Evolutionary conservation across 768 basidiomycete genomes (phyloP).

Genomic region (Krasilnikovozyma curviuscula): DNA sequence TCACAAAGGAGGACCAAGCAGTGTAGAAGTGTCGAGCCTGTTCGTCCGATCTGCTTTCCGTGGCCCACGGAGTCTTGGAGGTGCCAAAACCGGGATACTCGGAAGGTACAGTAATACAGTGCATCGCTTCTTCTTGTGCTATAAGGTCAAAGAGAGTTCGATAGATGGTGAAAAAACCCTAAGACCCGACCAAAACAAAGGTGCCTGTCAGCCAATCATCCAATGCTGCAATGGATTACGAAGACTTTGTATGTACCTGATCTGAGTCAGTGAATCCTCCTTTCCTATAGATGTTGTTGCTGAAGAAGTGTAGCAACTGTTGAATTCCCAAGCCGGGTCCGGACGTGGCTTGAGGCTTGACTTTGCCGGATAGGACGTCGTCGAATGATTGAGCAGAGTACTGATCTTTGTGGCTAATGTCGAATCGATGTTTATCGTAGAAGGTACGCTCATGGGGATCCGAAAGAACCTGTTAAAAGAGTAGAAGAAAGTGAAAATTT

Average conservation of each 20-base stretch:
- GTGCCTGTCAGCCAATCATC: too few species aligned
- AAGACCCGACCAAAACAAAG: too few species aligned
- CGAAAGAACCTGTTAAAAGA: slow-evolving; percentile 11
- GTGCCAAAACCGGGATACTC: slow-evolving; percentile 70
- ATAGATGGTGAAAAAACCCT: slow-evolving; percentile 68
- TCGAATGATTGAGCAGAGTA: slow-evolving; percentile 47
- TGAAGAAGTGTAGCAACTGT: slow-evolving; percentile 71
- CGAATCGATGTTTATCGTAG: slow-evolving; percentile 63
- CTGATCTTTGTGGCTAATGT: slow-evolving; percentile 48
- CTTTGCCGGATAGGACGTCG: slow-evolving; percentile 53
- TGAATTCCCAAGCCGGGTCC: slow-evolving; percentile 61
- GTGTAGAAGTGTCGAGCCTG: slow-evolving; percentile 55
- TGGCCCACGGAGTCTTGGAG: slow-evolving; percentile 52
- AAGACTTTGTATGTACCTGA: too few species aligned
- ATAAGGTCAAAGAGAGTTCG: slow-evolving; percentile 68
- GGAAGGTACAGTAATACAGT: slow-evolving; percentile 16
- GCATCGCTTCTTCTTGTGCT: slow-evolving; percentile 52
- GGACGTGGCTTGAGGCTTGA: too few species aligned
- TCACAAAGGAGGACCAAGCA: slow-evolving; percentile 68
- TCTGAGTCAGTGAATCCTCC: slow-evolving; percentile 26
- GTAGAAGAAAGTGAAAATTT: background rate
- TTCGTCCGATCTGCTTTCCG: slow-evolving; percentile 31
- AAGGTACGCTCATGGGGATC: slow-evolving; percentile 79
- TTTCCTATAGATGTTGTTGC: slow-evolving; percentile 28
- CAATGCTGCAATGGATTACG: too few species aligned